These are phyloP conservation scores for Annulohypoxylon maeteangense DNA, from an alignment of 495 filamentous ascomycete species.

Conservation along the genomic window DNA sequence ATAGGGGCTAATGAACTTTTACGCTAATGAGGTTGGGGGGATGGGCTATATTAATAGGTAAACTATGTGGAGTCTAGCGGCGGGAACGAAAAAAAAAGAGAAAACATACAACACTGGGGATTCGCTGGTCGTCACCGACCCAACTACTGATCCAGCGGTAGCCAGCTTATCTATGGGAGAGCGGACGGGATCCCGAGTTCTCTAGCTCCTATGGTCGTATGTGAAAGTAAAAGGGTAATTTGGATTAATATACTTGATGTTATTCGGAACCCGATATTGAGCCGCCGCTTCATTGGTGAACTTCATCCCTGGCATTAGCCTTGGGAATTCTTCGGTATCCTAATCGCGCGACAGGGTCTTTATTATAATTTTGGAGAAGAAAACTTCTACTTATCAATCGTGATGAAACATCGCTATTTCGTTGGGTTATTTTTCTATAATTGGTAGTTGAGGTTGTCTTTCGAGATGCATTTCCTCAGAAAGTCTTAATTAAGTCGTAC, in stretches of 20 bases:
- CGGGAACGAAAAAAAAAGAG: neutral
- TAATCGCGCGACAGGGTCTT: neutral
- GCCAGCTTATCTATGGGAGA: constrained; percentile 54
- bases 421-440: no score
- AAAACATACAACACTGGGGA: constrained; percentile 58
- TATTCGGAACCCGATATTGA: neutral
- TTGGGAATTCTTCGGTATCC: neutral
- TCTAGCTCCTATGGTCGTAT: constrained; percentile 59
- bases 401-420: no score
- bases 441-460: no score
- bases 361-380: no score
- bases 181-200: constrained; percentile 61
- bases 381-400: no score
- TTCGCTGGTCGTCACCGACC: constrained; percentile 62
- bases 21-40: no score
- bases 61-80: no score
- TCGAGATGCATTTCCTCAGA: no score
- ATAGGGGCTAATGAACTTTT: neutral
- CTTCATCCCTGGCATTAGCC: neutral
- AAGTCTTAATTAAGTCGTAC: no score
- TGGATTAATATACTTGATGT: neutral
- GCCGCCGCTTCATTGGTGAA: neutral
- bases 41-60: no score
- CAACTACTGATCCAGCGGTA: constrained; percentile 56
- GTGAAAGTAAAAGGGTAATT: constrained; percentile 1